Evolutionary conservation across 169 alveolate genomes (phyloP).

Genomic region (Plasmodium berghei): DNA sequence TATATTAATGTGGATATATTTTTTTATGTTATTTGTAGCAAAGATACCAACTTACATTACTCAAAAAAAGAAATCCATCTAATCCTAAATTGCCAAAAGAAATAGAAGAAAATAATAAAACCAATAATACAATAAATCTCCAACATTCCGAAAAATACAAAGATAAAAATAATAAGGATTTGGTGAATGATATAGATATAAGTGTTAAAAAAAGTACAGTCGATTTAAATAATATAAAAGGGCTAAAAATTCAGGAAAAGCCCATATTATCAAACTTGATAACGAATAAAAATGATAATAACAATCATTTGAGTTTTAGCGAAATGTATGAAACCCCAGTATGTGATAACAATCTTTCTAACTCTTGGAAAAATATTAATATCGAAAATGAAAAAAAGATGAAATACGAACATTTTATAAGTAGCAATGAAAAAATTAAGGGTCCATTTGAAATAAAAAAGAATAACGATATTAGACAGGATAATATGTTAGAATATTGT

Average conservation of each 20-base stretch:
- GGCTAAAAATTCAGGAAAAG: slow-evolving; percentile 18
- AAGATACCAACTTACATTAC: slow-evolving; percentile 63
- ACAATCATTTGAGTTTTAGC: not conserved
- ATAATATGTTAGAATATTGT: not conserved
- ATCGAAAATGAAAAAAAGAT: slow-evolving; percentile 1
- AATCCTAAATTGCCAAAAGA: slow-evolving; percentile 37
- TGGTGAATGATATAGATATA: slow-evolving; percentile 8
- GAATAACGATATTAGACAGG: not conserved
- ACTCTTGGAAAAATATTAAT: slow-evolving; percentile 2
- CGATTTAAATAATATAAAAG: slow-evolving; percentile 18
- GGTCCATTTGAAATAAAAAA: slow-evolving; percentile 12
- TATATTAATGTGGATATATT: not conserved
- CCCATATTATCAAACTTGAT: slow-evolving; percentile 18
- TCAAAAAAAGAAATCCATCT: slow-evolving; percentile 43
- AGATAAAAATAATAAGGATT: not conserved
- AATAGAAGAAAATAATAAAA: slow-evolving; percentile 1
- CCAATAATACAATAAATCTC: not conserved
- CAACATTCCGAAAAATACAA: slow-evolving; percentile 4
- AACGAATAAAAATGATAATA: slow-evolving; percentile 24
- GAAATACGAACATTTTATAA: slow-evolving; percentile 6
- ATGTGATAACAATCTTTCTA: slow-evolving; percentile 9
- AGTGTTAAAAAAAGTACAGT: slow-evolving; percentile 16
- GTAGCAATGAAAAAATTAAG: slow-evolving; percentile 7
- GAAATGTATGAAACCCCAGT: slow-evolving; percentile 8
- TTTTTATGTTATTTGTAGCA: slow-evolving; percentile 27